Conservation (phyloP, 2,329 filamentous ascomycete genomes). For the Nemania serpens region DNA sequence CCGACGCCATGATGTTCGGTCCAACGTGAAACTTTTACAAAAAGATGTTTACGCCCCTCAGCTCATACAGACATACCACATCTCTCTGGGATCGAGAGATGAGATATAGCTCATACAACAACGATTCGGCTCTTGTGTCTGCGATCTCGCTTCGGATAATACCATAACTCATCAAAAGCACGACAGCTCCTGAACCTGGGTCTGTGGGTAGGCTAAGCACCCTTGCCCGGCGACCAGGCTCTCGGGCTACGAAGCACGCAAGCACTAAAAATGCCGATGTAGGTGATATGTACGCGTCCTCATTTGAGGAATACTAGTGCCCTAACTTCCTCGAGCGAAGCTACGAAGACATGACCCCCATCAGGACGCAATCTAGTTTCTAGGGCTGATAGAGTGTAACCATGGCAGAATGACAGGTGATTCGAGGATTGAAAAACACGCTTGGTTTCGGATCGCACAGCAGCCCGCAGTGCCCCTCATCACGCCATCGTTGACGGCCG, state of each 20-base stretch:
- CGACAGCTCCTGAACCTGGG: slow-evolving; percentile 13
- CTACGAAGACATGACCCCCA: not conserved
- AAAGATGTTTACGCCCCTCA: not conserved
- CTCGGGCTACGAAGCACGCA: not conserved
- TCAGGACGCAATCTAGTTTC: not conserved
- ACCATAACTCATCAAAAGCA: slow-evolving; percentile 31
- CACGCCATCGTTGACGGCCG: slow-evolving; percentile 27
- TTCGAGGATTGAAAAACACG: slow-evolving; percentile 20
- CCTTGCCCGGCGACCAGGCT: not conserved
- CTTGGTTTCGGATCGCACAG: not conserved
- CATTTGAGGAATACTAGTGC: not conserved
- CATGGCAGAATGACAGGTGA: not conserved
- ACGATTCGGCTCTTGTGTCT: too few species aligned
- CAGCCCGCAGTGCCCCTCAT: slow-evolving; percentile 26
- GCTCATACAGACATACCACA: not conserved
- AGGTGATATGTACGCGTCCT: not conserved
- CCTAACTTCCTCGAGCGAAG: not conserved
- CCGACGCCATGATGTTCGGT: slow-evolving; percentile 2
- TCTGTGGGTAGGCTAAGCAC: slow-evolving; percentile 1
- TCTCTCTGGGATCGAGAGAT: not conserved
- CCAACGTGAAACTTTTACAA: not conserved
- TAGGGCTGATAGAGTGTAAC: not conserved
- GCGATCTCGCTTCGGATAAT: slow-evolving; percentile 17
- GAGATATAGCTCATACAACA: slow-evolving; percentile 4
- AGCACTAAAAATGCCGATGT: not conserved